These are phyloP conservation scores for Diaporthe eres DNA, from an alignment of 2,329 filamentous ascomycete species.

Conservation along the genomic window DNA sequence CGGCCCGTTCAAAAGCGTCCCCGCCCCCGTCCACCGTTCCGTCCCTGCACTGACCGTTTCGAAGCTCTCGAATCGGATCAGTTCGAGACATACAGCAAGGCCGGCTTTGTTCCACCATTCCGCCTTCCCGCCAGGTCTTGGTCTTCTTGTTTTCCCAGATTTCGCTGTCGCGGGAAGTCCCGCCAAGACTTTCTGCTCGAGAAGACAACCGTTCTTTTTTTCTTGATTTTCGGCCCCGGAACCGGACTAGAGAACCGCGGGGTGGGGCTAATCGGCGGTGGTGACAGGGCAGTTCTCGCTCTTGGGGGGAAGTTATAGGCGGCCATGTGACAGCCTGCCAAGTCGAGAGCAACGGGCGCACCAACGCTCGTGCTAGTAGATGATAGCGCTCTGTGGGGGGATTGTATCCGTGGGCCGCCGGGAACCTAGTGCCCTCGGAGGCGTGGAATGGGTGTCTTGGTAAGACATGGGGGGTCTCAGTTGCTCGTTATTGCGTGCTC, in stretches of 20 bases:
- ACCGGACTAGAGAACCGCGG: constrained; percentile 17
- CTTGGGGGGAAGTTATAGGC: background rate
- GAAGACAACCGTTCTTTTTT: background rate
- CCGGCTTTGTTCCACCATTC: background rate
- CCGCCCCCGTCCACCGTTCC: background rate
- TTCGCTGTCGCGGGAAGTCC: constrained; percentile 50
- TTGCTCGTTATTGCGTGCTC: constrained; percentile 21
- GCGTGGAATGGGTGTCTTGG: constrained; percentile 20
- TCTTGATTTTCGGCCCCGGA: constrained; percentile 8
- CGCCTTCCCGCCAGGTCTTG: background rate
- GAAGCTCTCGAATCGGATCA: background rate
- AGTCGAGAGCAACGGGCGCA: constrained; percentile 24
- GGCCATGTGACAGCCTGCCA: constrained; percentile 33
- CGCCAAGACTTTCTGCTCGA: background rate
- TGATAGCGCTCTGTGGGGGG: background rate
- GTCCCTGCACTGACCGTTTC: constrained; percentile 19
- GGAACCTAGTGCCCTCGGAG: background rate
- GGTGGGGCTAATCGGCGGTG: constrained; percentile 1
- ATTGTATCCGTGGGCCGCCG: background rate
- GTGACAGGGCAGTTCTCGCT: background rate
- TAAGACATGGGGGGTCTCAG: constrained; percentile 27
- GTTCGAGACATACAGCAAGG: constrained; percentile 13
- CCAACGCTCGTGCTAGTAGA: background rate
- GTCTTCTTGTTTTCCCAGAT: constrained; percentile 52
- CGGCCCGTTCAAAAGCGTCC: background rate